These are phyloP conservation scores for Thymus mandschuricus DNA, from an alignment of 257 asterid genomes.

Conservation along the genomic window DNA sequence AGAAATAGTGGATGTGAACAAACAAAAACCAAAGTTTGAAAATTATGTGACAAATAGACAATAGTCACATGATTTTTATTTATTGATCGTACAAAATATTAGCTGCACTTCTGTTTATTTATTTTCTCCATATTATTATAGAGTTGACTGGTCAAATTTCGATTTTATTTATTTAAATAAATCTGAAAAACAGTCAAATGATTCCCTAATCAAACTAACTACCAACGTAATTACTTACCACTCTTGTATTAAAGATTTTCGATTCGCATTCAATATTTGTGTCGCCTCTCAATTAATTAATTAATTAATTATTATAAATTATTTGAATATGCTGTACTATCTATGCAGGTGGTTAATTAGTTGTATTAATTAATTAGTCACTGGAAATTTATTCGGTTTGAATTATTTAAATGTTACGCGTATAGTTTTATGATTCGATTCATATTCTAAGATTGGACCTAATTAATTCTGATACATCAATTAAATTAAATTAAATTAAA, in stretches of 20 bases:
- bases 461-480: background rate
- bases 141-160: constrained; percentile 41
- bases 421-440: background rate
- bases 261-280: constrained; percentile 26
- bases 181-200: constrained; percentile 31
- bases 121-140: constrained; percentile 14
- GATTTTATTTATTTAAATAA: constrained; percentile 19
- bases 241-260: background rate
- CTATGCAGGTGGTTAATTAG: background rate
- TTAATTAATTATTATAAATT: background rate
- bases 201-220: constrained; percentile 35
- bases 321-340: background rate
- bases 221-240: constrained; percentile 12
- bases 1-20: constrained; percentile 24
- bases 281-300: background rate
- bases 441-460: too few relatives aligned
- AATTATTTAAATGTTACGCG: background rate
- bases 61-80: constrained; percentile 30
- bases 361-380: background rate
- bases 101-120: constrained; percentile 24
- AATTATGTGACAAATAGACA: constrained; percentile 28
- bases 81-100: constrained; percentile 29
- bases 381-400: background rate
- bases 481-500: too few relatives aligned
- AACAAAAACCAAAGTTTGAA: constrained; percentile 26